phyloP scores from a whole-genome alignment of 306 rosid genomes.

The Rubus idaeus region DNA sequence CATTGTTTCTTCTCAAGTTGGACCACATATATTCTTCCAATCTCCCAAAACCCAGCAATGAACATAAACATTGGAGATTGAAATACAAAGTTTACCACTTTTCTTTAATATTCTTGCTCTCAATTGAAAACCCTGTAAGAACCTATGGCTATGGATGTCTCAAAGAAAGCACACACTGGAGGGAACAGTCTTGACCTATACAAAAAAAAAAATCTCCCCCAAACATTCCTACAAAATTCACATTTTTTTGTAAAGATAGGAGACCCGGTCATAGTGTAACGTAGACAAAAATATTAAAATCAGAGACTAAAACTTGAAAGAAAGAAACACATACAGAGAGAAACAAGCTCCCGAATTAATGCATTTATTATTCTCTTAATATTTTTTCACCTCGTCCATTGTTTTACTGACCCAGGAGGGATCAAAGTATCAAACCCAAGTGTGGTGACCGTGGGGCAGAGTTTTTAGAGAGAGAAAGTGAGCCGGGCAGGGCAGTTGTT shows the following conservation, averaged over 20 bases:
- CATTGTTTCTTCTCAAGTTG: constrained; percentile 23
- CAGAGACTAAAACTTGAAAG: not conserved
- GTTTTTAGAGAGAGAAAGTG: constrained; percentile 17
- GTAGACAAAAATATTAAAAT: not conserved
- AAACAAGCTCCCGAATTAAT: constrained; percentile 19
- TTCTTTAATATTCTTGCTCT: constrained; percentile 5
- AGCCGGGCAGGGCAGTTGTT: constrained; percentile 4
- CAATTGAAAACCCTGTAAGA: constrained; percentile 17
- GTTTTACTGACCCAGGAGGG: constrained; percentile 26
- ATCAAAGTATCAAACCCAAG: constrained; percentile 42
- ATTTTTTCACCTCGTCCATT: constrained; percentile 1
- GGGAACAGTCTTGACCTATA: constrained; percentile 14
- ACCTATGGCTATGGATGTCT: constrained; percentile 12
- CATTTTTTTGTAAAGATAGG: not conserved
- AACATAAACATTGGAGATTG: constrained; percentile 6
- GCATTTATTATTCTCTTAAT: constrained; percentile 13
- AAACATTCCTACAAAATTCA: constrained; percentile 35
- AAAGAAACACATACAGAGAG: not conserved
- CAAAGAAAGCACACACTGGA: constrained; percentile 13
- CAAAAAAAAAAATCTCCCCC: not conserved
- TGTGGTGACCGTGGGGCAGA: constrained; percentile 23
- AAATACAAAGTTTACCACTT: not conserved
- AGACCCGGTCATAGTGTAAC: too few relatives aligned
- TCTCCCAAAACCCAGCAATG: constrained; percentile 31
- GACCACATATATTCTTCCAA: constrained; percentile 33